A percentile compares a stretch with the other conserved stretches of the same genome.
Conservation (phyloP, 768 basidiomycete genomes). For the Amanita subjunquillea region DNA sequence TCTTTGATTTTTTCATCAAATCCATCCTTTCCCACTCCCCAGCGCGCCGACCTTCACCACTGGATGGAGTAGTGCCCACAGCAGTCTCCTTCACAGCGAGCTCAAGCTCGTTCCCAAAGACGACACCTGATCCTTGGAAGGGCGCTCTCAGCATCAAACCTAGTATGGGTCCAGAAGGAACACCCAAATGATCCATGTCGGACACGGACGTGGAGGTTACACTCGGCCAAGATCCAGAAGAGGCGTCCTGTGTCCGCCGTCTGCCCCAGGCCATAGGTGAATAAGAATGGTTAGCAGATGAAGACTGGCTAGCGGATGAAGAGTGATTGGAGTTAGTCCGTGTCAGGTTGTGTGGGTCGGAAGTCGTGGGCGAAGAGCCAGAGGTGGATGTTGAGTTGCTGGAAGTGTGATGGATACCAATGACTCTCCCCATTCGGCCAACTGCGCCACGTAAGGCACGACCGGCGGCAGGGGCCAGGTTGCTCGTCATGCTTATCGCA, state of each 20-base stretch:
- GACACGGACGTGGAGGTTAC: conserved; percentile 32
- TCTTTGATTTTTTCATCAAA: conserved; percentile 11
- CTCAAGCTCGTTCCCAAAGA: conserved; percentile 58
- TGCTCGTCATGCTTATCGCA: conserved; percentile 63
- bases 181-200: conserved; percentile 34
- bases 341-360: conserved; percentile 15
- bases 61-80: conserved; percentile 16
- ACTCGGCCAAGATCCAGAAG: conserved; percentile 48
- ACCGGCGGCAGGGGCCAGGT: conserved; percentile 63
- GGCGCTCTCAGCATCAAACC: conserved; percentile 52
- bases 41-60: conserved; percentile 5
- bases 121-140: conserved; percentile 36
- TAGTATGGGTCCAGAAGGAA: conserved; percentile 35
- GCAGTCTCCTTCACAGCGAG: conserved; percentile 18
- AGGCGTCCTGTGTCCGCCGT: conserved; percentile 47
- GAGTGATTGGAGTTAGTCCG: conserved; percentile 32
- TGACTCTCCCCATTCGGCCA: conserved; percentile 53
- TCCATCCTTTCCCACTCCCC: conserved; percentile 10
- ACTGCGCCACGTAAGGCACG: conserved; percentile 62
- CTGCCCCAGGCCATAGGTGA: conserved; percentile 21
- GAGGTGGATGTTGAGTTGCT: conserved; percentile 20
- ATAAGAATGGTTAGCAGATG: conserved; percentile 3
- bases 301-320: conserved; percentile 13
- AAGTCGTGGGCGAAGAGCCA: conserved; percentile 38
- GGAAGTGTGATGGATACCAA: conserved; percentile 28